Conservation (phyloP, 495 filamentous ascomycete species). For the Aspergillus funiculosus region DNA sequence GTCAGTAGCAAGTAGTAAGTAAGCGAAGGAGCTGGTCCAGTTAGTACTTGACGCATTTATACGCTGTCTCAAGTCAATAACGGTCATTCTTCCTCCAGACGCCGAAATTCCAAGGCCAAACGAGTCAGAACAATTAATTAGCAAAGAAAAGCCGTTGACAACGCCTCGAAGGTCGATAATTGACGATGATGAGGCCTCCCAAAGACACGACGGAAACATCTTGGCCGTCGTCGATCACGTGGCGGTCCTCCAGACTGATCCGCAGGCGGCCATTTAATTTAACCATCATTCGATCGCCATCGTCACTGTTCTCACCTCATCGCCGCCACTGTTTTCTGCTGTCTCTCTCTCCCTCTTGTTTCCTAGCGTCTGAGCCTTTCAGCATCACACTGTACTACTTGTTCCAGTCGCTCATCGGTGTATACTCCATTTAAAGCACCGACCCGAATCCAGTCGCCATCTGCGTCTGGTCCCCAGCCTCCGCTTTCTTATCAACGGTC, state of each 20-base stretch:
- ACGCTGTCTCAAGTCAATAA: too few species aligned
- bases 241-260: background rate
- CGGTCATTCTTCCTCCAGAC: too few species aligned
- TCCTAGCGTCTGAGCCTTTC: too few species aligned
- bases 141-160: background rate
- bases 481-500: background rate
- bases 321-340: too few species aligned
- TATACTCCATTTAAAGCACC: too few species aligned
- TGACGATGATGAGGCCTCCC: background rate
- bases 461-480: background rate
- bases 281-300: background rate
- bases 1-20: too few species aligned
- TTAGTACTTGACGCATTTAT: too few species aligned
- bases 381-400: too few species aligned
- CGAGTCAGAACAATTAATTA: background rate
- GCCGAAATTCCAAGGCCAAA: background rate
- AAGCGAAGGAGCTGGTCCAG: too few species aligned
- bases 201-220: background rate
- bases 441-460: background rate
- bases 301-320: too few species aligned
- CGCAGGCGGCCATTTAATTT: background rate
- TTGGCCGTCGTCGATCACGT: constrained; percentile 11
- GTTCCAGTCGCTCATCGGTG: background rate
- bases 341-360: background rate
- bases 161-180: too few species aligned